Conservation (phyloP, 2,329 filamentous ascomycete species). For the Didymella segeticola region DNA sequence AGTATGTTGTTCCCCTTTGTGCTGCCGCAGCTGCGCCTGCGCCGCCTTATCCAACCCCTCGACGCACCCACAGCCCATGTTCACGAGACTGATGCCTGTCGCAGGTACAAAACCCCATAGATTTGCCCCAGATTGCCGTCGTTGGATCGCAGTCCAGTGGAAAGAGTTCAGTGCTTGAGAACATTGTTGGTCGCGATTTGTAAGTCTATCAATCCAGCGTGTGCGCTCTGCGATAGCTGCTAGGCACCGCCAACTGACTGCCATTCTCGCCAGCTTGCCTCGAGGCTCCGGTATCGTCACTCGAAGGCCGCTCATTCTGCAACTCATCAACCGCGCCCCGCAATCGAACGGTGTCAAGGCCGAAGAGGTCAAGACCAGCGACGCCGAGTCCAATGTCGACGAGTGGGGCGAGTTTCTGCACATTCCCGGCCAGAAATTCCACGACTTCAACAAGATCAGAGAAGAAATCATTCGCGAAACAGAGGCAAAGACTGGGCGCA, state of each 20-base stretch:
- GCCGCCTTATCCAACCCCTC: constrained; percentile 3
- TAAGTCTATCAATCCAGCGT: constrained; percentile 59
- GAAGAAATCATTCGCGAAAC: constrained; percentile 98
- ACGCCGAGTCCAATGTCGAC: constrained; percentile 88
- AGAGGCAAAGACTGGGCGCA: constrained; percentile 93
- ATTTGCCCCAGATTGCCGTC: constrained; percentile 96
- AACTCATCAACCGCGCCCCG: constrained; percentile 87
- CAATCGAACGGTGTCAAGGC: constrained; percentile 72
- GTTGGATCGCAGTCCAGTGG: constrained; percentile 98
- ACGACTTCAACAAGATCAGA: constrained; percentile 97
- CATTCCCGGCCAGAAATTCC: constrained; percentile 95
- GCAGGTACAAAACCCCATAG: constrained; percentile 97
- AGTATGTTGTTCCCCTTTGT: constrained; percentile 57
- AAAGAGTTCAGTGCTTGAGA: constrained; percentile 98
- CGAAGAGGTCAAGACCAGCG: constrained; percentile 70
- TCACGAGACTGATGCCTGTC: constrained; percentile 41
- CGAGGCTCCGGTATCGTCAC: constrained; percentile 98
- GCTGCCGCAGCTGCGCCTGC: not conserved
- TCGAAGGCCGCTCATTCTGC: constrained; percentile 90
- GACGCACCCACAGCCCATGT: constrained; percentile 15
- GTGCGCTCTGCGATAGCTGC: not conserved
- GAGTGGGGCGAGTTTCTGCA: constrained; percentile 99
- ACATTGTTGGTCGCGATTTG: constrained; percentile 99
- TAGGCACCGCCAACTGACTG: constrained; percentile 36
- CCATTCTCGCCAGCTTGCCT: constrained; percentile 70